phyloP scores from a whole-genome alignment of 306 rosid species.

The Cucurbita maxima region DNA sequence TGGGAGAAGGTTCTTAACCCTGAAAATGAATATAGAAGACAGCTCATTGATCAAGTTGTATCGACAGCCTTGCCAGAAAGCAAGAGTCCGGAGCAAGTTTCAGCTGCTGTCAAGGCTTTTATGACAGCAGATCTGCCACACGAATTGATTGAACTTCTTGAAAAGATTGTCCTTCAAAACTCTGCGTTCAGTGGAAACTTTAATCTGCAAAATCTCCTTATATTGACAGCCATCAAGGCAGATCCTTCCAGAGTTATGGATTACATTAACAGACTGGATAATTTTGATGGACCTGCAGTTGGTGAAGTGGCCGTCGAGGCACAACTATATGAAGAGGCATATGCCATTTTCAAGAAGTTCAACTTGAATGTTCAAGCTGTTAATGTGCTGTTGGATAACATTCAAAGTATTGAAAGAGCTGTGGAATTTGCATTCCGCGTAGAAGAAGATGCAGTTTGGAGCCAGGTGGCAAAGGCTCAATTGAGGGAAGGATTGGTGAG shows the following conservation, averaged over 20 bases:
- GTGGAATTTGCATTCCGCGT: slow-evolving; percentile 98
- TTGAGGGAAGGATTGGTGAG: slow-evolving; percentile 93
- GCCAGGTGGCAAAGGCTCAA: slow-evolving; percentile 99
- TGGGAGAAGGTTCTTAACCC: slow-evolving; percentile 91
- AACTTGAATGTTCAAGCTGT: slow-evolving; percentile 98
- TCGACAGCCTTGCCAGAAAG: slow-evolving; percentile 99
- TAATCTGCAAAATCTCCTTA: slow-evolving; percentile 86
- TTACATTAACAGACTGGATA: slow-evolving; percentile 82
- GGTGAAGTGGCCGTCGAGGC: slow-evolving; percentile 98
- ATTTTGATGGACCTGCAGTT: slow-evolving; percentile 97
- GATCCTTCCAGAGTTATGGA: slow-evolving; percentile 99
- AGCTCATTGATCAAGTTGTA: slow-evolving; percentile 95
- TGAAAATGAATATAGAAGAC: slow-evolving; percentile 80
- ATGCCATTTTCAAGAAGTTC: slow-evolving; percentile 92
- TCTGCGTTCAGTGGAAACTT: slow-evolving; percentile 99
- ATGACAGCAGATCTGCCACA: slow-evolving; percentile 99
- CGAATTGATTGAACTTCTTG: slow-evolving; percentile 96
- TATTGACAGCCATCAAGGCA: slow-evolving; percentile 94
- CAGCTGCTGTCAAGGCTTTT: slow-evolving; percentile 98
- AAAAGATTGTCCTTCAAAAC: slow-evolving; percentile 98
- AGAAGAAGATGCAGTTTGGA: slow-evolving; percentile 99
- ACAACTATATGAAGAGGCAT: slow-evolving; percentile 81
- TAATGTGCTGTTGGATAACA: slow-evolving; percentile 75
- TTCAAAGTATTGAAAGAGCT: slow-evolving; percentile 86
- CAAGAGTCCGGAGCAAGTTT: slow-evolving; percentile 99